These are phyloP conservation scores for Penicillium sp. DNA, from an alignment of 2,329 filamentous ascomycete species.

Conservation along the genomic window DNA sequence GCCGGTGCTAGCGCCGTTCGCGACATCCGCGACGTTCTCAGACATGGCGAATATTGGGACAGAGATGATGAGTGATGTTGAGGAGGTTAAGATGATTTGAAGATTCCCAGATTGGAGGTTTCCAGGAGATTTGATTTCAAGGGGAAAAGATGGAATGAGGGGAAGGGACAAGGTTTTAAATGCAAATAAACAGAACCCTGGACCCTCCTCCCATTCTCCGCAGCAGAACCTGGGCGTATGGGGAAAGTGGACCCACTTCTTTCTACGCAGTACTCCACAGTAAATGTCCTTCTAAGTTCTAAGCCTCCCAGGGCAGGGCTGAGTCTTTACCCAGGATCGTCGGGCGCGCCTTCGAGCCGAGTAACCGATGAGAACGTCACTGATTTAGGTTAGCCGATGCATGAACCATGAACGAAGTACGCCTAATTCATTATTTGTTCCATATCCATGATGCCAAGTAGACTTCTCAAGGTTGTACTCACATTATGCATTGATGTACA, in stretches of 20 bases:
- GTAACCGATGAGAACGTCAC: not conserved
- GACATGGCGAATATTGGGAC: conserved; percentile 26
- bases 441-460: too few relatives aligned
- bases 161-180: conserved; percentile 3
- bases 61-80: not conserved
- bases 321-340: not conserved
- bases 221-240: conserved; percentile 8
- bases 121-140: not conserved
- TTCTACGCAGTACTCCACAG: too few relatives aligned
- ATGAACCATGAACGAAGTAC: too few relatives aligned
- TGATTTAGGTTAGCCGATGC: too few relatives aligned
- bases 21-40: conserved; percentile 21
- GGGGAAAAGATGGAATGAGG: conserved; percentile 5
- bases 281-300: too few relatives aligned
- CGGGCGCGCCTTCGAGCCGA: not conserved
- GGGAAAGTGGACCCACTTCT: not conserved
- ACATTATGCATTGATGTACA: too few relatives aligned
- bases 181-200: not conserved
- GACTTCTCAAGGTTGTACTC: too few relatives aligned
- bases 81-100: not conserved
- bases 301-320: conserved; percentile 3
- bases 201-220: conserved; percentile 14
- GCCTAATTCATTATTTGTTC: not conserved
- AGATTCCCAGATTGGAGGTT: too few relatives aligned
- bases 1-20: conserved; percentile 29